Conservation (phyloP, 2,329 filamentous ascomycete genomes). For the Stemphylium lycopersici region DNA sequence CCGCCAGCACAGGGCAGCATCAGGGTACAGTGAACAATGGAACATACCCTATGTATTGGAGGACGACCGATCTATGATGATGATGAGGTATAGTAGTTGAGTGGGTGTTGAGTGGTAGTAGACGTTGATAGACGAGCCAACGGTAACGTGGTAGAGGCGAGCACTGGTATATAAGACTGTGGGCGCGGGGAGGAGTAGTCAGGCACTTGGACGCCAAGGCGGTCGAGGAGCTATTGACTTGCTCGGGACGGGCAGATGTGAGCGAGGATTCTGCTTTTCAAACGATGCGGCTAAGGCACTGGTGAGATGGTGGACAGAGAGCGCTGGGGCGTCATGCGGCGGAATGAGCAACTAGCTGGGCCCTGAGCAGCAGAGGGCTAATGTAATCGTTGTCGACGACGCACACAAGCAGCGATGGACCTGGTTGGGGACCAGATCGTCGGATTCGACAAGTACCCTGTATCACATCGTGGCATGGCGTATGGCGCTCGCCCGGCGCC, state of each 20-base stretch:
- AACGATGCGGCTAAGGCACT: conserved; percentile 44
- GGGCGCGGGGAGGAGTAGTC: conserved; percentile 35
- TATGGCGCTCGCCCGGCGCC: conserved; percentile 36
- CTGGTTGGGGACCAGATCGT: conserved; percentile 48
- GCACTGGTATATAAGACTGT: conserved; percentile 44
- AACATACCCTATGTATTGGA: no score
- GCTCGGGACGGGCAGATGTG: conserved; percentile 41
- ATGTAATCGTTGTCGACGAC: conserved; percentile 42
- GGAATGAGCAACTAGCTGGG: conserved; percentile 39
- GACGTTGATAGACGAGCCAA: conserved; percentile 29
- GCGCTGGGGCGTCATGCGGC: conserved; percentile 46
- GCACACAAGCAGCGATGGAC: conserved; percentile 35
- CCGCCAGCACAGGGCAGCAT: no score
- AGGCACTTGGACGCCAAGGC: conserved; percentile 37
- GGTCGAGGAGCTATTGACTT: conserved; percentile 43
- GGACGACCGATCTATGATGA: no score
- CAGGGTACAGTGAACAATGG: no score
- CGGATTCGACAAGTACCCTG: conserved; percentile 48
- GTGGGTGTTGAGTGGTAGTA: conserved; percentile 19
- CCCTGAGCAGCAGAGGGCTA: conserved; percentile 41
- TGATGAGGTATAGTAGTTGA: conserved; percentile 6
- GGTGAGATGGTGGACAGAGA: conserved; percentile 41
- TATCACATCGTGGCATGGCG: conserved; percentile 50
- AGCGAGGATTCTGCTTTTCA: conserved; percentile 46
- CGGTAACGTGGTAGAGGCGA: conserved; percentile 38